Percentiles rank a stretch among this genome's conserved stretches.
Conservation (phyloP, 768 basidiomycete genomes). For the Pulveroboletus sp. region DNA sequence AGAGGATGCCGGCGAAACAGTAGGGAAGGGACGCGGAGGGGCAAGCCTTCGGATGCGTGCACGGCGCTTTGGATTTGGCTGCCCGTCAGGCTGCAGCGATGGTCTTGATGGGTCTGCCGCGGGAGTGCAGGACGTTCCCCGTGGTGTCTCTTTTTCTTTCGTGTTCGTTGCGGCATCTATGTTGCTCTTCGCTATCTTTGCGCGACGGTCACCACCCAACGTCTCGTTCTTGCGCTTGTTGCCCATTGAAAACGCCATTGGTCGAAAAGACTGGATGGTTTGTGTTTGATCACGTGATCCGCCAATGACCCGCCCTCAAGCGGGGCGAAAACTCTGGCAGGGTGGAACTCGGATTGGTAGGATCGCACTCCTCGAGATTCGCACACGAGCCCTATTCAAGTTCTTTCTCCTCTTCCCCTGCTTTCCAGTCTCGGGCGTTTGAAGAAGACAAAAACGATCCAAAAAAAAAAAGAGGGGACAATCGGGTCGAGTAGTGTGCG, state of each 20-base stretch:
- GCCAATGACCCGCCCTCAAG: conserved; percentile 20
- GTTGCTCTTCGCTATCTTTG: conserved; percentile 17
- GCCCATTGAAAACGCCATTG: conserved; percentile 7
- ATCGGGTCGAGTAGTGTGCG: conserved; percentile 12
- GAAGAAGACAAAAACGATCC: conserved; percentile 6
- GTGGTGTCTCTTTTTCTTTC: neutral
- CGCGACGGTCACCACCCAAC: neutral
- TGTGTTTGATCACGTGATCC: conserved; percentile 9
- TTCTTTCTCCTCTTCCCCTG: conserved; percentile 15
- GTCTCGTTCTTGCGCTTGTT: conserved; percentile 22
- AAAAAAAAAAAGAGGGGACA: conserved; percentile 10
- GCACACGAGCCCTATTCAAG: neutral
- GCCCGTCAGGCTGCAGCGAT: conserved; percentile 1
- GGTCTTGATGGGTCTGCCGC: conserved; percentile 1
- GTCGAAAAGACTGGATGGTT: neutral
- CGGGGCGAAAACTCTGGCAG: neutral
- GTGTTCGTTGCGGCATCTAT: conserved; percentile 1
- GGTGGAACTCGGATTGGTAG: conserved; percentile 13
- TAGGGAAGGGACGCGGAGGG: conserved; percentile 72
- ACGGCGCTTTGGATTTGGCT: conserved; percentile 14
- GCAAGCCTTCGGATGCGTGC: conserved; percentile 57
- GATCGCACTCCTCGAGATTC: neutral
- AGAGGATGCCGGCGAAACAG: conserved; percentile 67
- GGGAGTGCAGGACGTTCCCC: neutral
- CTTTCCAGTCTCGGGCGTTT: conserved; percentile 18